A percentile compares a stretch with the other conserved stretches of the same genome.
phyloP scores from a whole-genome alignment of 1,284 basidiomycete genomes.

The Fomitopsis betulina region DNA sequence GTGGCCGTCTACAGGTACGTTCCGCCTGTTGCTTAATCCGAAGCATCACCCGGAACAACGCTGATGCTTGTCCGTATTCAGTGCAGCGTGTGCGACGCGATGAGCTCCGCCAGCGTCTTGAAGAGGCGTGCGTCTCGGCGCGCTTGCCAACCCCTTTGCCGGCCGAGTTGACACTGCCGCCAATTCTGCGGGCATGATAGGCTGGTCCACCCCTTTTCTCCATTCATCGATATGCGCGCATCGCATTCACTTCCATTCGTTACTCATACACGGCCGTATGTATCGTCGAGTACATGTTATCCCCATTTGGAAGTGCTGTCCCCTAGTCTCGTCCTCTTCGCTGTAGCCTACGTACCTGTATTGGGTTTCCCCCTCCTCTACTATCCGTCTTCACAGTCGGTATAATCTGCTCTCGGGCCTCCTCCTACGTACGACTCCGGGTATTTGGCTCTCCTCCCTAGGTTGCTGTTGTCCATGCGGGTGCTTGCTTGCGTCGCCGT shows the following conservation, averaged over 20 bases:
- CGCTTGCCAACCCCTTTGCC: conserved; percentile 21
- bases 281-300: not conserved
- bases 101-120: conserved; percentile 24
- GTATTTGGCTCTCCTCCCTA: not conserved
- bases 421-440: not conserved
- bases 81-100: conserved; percentile 23
- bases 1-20: conserved; percentile 66
- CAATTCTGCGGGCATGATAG: conserved; percentile 17
- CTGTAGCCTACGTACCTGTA: conserved; percentile 9
- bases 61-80: conserved; percentile 5
- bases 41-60: not conserved
- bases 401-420: conserved; percentile 2
- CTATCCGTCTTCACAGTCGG: not conserved
- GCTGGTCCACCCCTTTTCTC: not conserved
- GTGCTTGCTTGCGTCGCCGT: not conserved
- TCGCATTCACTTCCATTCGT: not conserved
- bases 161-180: conserved; percentile 22
- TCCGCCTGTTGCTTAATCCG: not conserved
- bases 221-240: not conserved
- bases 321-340: not conserved
- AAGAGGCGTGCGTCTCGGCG: conserved; percentile 21
- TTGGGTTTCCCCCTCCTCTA: not conserved
- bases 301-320: conserved; percentile 1
- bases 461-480: not conserved
- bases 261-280: conserved; percentile 1